Evolutionary conservation across 2,329 filamentous ascomycete species (phyloP), one percentile per base, ranked within the genome.

Genomic region (Gliomastix tumulicola): DNA sequence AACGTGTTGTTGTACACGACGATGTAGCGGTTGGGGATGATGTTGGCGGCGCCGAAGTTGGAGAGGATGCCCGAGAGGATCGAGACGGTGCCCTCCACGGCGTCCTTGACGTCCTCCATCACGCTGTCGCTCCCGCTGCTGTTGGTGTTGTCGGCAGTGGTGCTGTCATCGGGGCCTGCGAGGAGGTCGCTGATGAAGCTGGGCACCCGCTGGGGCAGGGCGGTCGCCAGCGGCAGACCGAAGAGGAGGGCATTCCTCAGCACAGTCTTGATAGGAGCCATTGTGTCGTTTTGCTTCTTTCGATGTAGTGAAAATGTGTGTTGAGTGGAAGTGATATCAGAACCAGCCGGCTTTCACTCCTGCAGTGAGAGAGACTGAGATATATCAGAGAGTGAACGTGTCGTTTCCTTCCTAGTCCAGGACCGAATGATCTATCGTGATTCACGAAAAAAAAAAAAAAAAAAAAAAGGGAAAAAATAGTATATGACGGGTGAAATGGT

Each of bases 1-100:
- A 66, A 68, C 38, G 66, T 69, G 44, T 62, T 63, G 54, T 80
- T 76, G 63, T 79, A 82, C 40, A 82, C 76, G 37, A 82, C 76
- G 43, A 83, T 81, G 56, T 79, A 83, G 34, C 66, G 63, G 59
- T 74, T 69, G 23, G 71, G 59, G 33, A 81, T 68, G 40, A 71
- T 55, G 47, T 76, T 60, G 9, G 45, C 45, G 37, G 65, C 66
- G 21, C 65, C 55, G 3, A 64, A 53, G 50, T 79, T 80, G 48
- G 58, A 55, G 48, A 79, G 44, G 32, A 49, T 45, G 40, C 49
- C 50, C 35, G 47, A 42, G 41, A 45, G 38, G 19, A 31, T 36
- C 16, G 45, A 23, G 21, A 44, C 44, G 19, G 41, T 42, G 21
- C 38, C 37, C 7, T 37, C 39, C 20, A 28, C 38, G 30, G 40